Conservation (phyloP, 805 yeast genomes). For the Monosporozyma yasuniensis region DNA sequence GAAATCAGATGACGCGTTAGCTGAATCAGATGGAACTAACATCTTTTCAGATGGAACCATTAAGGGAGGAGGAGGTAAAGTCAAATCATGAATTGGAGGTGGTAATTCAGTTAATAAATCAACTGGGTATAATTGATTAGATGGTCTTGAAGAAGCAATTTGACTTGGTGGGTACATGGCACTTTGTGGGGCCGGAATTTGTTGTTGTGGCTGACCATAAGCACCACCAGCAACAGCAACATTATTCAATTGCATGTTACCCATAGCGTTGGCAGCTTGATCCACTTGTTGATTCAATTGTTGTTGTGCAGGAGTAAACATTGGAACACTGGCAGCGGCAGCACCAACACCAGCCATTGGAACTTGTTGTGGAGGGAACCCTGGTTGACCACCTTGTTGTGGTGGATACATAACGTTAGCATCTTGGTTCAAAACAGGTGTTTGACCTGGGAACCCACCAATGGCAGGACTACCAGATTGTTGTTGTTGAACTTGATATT, state of each 20-base stretch:
- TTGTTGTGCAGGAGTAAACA: conserved; percentile 24
- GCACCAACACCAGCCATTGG: neutral
- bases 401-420: conserved; percentile 1
- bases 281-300: conserved; percentile 27
- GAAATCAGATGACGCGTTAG: conserved; percentile 65
- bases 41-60: conserved; percentile 53
- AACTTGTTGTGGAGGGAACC: conserved; percentile 1
- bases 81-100: conserved; percentile 79
- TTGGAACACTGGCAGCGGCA: neutral
- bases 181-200: conserved; percentile 5
- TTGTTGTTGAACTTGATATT: conserved; percentile 3
- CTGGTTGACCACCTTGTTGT: neutral
- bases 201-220: conserved; percentile 20
- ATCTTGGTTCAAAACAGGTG: conserved; percentile 1
- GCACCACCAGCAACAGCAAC: conserved; percentile 17
- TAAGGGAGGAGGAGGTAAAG: conserved; percentile 90
- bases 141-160: conserved; percentile 29
- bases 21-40: conserved; percentile 47
- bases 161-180: neutral
- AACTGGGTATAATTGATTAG: conserved; percentile 80
- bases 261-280: conserved; percentile 27
- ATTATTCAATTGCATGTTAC: conserved; percentile 29
- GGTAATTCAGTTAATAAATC: conserved; percentile 81
- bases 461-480: neutral
- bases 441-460: conserved; percentile 1